These are phyloP conservation scores for Penicillium janthinellum DNA, from an alignment of 2,329 filamentous ascomycete species.

Conservation along the genomic window DNA sequence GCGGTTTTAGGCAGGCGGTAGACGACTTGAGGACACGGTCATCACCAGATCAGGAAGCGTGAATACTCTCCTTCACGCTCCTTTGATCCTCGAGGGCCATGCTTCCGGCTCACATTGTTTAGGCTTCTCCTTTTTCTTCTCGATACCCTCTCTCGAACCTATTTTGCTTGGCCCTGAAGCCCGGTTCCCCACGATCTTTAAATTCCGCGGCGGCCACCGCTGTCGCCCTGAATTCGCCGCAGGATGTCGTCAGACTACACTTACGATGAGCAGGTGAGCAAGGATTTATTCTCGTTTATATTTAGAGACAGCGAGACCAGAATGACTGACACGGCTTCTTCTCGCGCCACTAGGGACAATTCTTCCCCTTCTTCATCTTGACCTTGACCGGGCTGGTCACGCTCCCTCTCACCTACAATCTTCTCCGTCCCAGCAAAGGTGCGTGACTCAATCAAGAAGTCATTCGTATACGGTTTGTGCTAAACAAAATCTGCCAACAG, in stretches of 20 bases:
- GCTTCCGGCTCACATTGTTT: slow-evolving; percentile 12
- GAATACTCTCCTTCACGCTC: slow-evolving; percentile 26
- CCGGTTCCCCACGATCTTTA: slow-evolving; percentile 30
- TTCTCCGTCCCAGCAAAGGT: slow-evolving; percentile 76
- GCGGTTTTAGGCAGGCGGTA: slow-evolving; percentile 33
- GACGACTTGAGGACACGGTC: slow-evolving; percentile 41
- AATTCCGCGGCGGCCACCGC: slow-evolving; percentile 36
- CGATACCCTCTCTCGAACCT: slow-evolving; percentile 6
- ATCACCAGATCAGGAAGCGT: slow-evolving; percentile 38
- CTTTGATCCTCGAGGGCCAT: slow-evolving; percentile 24
- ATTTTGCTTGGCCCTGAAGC: slow-evolving; percentile 16
- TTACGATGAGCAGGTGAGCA: slow-evolving; percentile 83
- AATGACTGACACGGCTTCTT: not conserved
- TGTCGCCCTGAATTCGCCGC: slow-evolving; percentile 36
- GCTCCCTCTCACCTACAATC: slow-evolving; percentile 83
- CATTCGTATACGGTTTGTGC: not conserved
- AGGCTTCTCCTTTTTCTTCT: not conserved
- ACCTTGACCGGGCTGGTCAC: slow-evolving; percentile 87
- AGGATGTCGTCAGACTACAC: slow-evolving; percentile 88
- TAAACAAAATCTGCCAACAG: slow-evolving; percentile 32
- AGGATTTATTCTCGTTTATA: not conserved
- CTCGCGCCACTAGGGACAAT: slow-evolving; percentile 69
- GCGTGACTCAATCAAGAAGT: slow-evolving; percentile 34
- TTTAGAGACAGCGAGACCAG: not conserved
- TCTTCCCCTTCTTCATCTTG: slow-evolving; percentile 98